Evolutionary conservation across 331 rosid genomes (phyloP), one percentile per base, ranked within the genome.

Genomic region (Quercus tomentella): DNA sequence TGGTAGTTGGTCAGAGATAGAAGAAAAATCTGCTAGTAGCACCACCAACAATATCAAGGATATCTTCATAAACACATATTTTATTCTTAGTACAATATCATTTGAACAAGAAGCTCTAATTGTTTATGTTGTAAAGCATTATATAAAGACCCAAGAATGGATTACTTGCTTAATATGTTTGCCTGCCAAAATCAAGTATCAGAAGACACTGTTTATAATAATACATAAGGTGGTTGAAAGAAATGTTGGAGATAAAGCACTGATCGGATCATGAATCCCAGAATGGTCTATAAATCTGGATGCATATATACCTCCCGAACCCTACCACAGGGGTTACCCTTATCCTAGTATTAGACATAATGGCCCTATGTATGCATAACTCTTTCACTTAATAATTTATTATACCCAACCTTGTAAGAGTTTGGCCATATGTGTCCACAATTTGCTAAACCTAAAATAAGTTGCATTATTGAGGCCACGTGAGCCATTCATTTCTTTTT

Each of bases 1-100:
- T 41, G 31, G 75, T 77, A 69, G 81, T 55, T 35, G 75, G 56
- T 69, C 21, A 49, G 73, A 76, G 63, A 54, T 25, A 35, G 61
- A 70, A 55, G 26, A 41, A 67, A 66, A 51, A 77, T 41, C 14
- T 41, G 41, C 68, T 52, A 66, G 54, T 77, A 76, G n/a, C 75
- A 77, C 66, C 75, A 77, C 66, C 80, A 77, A 54, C 68, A 77
- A 37, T 67, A 77, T 68, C 81, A 67, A 68, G 41, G 33, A 77
- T 54, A 77, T 77, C 81, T 77, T 23, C 65, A 54, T 68, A 52
- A 7, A 67, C 54, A 15, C 4, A 54, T 68, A 67, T 54, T 68
- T 77, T 68, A 66, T 18, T 31, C 12, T 2, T 26, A 26, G 62
- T 23, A 49, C 28, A 12, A 37, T 61, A 63, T 65, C 52, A 25